Evolutionary conservation across 2,329 filamentous ascomycete species (phyloP).

Genomic region (Ceratocystiopsis brevicomis): DNA sequence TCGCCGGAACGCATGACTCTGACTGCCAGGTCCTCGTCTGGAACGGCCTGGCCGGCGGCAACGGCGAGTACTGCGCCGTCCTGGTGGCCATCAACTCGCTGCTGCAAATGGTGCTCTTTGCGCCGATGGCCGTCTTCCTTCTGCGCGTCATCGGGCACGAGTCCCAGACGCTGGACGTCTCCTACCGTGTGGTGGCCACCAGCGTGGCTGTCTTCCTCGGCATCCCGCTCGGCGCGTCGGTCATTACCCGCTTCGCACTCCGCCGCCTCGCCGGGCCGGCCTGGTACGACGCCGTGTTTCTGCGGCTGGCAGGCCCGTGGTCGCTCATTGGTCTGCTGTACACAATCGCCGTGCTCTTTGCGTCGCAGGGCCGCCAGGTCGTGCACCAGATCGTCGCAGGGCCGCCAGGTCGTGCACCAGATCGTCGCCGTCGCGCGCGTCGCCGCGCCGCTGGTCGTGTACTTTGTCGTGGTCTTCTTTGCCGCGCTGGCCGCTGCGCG

Average conservation of each 20-base stretch:
- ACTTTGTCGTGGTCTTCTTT: conserved; percentile 61
- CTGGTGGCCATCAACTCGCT: conserved; percentile 59
- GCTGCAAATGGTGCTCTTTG: conserved; percentile 55
- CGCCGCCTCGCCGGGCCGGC: conserved; percentile 31
- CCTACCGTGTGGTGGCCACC: conserved; percentile 52
- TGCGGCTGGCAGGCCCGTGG: conserved; percentile 51
- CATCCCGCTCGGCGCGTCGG: conserved; percentile 62
- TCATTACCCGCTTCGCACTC: conserved; percentile 52
- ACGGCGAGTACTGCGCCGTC: conserved; percentile 67
- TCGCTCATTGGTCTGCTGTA: conserved; percentile 71
- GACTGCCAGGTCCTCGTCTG: conserved; percentile 38
- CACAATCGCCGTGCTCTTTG: conserved; percentile 74
- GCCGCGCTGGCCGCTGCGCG: conserved; percentile 42
- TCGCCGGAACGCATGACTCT: neutral
- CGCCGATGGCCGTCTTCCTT: conserved; percentile 49
- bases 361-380: conserved; percentile 57
- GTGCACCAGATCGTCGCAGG: conserved; percentile 73
- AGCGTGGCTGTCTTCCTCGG: conserved; percentile 73
- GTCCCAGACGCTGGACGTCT: conserved; percentile 17
- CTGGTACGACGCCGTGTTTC: conserved; percentile 50
- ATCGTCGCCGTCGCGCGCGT: conserved; percentile 70
- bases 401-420: conserved; percentile 57
- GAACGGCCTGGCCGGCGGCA: conserved; percentile 51
- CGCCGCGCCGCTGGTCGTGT: conserved; percentile 61
- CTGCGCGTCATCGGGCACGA: conserved; percentile 46